Conservation (phyloP, 73 alveolate species). For the Diophrys sp. region DNA sequence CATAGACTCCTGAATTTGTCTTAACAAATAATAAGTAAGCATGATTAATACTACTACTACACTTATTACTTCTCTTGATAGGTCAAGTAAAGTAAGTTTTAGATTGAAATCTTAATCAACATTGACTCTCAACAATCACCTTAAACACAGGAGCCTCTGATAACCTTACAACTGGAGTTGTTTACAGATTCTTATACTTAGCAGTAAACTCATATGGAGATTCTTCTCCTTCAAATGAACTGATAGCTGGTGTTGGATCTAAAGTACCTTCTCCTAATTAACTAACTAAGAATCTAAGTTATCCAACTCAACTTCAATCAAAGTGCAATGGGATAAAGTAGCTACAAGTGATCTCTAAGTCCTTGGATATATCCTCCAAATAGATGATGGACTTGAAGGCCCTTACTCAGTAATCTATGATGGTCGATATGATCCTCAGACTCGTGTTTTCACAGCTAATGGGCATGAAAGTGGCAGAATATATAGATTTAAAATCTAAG, state of each 20-base stretch:
- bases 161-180: constrained; percentile 21
- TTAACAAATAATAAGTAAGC: too few relatives aligned
- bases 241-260: constrained; percentile 52
- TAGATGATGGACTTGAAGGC: constrained; percentile 67
- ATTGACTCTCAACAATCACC: constrained; percentile 59
- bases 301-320: constrained; percentile 32
- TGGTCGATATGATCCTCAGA: constrained; percentile 47
- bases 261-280: constrained; percentile 42
- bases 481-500: constrained; percentile 49
- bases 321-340: constrained; percentile 33
- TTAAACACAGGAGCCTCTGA: constrained; percentile 22
- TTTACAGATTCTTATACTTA: constrained; percentile 52
- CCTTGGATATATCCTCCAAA: constrained; percentile 35
- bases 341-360: constrained; percentile 41
- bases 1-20: constrained; percentile 45
- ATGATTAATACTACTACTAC: too few relatives aligned
- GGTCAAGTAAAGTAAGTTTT: too few relatives aligned
- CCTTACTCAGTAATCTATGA: constrained; percentile 33
- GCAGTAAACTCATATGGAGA: constrained; percentile 46
- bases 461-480: constrained; percentile 26
- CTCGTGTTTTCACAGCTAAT: neutral
- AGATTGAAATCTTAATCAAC: too few relatives aligned
- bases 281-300: constrained; percentile 1
- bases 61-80: too few relatives aligned
- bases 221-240: constrained; percentile 30